Base-by-base conservation (phyloP, 257 asterid species). In the Asclepias syriaca region DNA sequence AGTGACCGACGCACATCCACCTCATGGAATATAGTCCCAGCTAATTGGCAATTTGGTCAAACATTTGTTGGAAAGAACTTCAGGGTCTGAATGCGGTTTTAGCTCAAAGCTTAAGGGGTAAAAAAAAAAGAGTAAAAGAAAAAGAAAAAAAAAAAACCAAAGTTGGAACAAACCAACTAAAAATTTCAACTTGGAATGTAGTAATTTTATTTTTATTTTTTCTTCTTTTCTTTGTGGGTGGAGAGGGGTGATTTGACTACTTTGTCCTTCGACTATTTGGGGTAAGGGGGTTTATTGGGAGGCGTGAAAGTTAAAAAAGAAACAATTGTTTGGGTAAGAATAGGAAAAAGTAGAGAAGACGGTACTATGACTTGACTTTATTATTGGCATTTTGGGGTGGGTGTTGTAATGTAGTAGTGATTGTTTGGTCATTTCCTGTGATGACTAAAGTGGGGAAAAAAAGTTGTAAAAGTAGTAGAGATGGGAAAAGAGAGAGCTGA, bases 41-140 rank as follows among this genome's bases (percentile, higher is more conserved):
- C 89, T 2, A 69, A 77, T 50, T 92, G 98, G 98, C 91, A 92
- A 68, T 92, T 86, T 66, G 96, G 97, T 56, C 96, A 92, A 64
- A 92, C 97, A 3, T 92, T 84, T 53, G 83, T 76, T 3, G 98
- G 98, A 0, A 92, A 90, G 77, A 92, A 92, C 73, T 92, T 92
- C 87, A 77, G 94, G 53, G 94, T 88, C 66, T 92, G 64, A 76
- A 76, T 14, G 53, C 0, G 55, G 7, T 13, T 50, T 50, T 50
- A 2, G 19, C 49, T 22, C 34, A 22, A 21, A 11, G 9, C 15
- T 18, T 4, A 34, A 34, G 39, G 39, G 39, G 39, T 1, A 2
- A 2, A 1, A 16, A 14, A 6, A 8, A 40, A 8, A 40, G 10
- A 6, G 45, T 39, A 8, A 4, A 40, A 43, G 6, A 43, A 43